Evolutionary conservation across 768 basidiomycete genomes (phyloP).

Genomic region (Ramaria sp.): DNA sequence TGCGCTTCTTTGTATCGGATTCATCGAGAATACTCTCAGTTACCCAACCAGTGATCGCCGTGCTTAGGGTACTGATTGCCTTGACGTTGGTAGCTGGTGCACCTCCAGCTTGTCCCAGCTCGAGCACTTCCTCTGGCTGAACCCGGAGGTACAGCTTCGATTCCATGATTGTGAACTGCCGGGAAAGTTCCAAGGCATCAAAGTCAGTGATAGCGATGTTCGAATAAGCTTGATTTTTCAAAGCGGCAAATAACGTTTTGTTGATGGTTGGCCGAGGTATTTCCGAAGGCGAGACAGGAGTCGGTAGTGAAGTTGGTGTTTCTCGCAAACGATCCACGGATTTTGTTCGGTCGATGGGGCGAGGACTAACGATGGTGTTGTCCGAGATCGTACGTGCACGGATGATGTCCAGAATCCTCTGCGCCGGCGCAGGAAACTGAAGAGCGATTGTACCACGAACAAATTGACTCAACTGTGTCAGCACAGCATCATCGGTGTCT

Average conservation of each 20-base stretch:
- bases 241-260: slow-evolving; percentile 55
- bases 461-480: slow-evolving; percentile 47
- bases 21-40: slow-evolving; percentile 91
- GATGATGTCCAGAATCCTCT: slow-evolving; percentile 63
- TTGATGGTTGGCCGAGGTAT: slow-evolving; percentile 83
- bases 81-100: slow-evolving; percentile 60
- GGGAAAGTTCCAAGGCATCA: slow-evolving; percentile 81
- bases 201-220: slow-evolving; percentile 77
- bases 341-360: slow-evolving; percentile 39
- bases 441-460: slow-evolving; percentile 46
- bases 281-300: slow-evolving; percentile 36
- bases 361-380: slow-evolving; percentile 30
- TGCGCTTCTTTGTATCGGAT: slow-evolving; percentile 77
- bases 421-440: slow-evolving; percentile 58
- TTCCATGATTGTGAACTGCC: slow-evolving; percentile 93
- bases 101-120: slow-evolving; percentile 64
- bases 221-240: slow-evolving; percentile 55
- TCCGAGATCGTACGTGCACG: slow-evolving; percentile 29
- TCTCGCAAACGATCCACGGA: slow-evolving; percentile 54
- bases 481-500: slow-evolving; percentile 57
- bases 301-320: slow-evolving; percentile 20
- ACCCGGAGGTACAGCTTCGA: slow-evolving; percentile 79
- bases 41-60: slow-evolving; percentile 91
- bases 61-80: slow-evolving; percentile 80
- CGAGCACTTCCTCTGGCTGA: slow-evolving; percentile 79